Evolutionary conservation across 257 asterid genomes (phyloP).

Genomic region (Sherardia arvensis): DNA sequence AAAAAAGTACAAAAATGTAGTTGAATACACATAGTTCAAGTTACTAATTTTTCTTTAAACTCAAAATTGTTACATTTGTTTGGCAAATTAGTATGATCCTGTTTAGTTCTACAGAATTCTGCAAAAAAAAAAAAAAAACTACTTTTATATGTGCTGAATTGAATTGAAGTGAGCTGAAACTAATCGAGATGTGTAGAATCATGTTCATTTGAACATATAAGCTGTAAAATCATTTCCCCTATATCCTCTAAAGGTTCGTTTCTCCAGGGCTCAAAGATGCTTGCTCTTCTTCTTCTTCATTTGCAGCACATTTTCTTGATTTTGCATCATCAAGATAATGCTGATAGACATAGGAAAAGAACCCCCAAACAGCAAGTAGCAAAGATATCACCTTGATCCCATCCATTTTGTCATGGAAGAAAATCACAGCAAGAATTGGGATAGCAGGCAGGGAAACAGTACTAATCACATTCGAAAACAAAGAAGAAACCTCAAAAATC

Average conservation of each 20-base stretch:
- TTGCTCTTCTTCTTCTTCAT: neutral
- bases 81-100: no score
- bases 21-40: no score
- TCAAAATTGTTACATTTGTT: no score
- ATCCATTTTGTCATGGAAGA: slow-evolving; percentile 32
- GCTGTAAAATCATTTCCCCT: neutral
- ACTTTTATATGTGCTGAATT: no score
- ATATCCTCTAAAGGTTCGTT: neutral
- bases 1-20: no score
- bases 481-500: slow-evolving; percentile 31
- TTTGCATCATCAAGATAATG: slow-evolving; percentile 33
- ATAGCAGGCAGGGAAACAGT: slow-evolving; percentile 22
- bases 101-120: no score
- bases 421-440: slow-evolving; percentile 33
- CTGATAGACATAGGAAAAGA: slow-evolving; percentile 29
- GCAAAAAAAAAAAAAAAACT: no score
- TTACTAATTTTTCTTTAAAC: no score
- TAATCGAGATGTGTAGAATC: no score
- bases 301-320: slow-evolving; percentile 2
- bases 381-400: slow-evolving; percentile 28
- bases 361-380: slow-evolving; percentile 36
- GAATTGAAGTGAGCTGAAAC: no score
- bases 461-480: slow-evolving; percentile 30
- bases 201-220: neutral
- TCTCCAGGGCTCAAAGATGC: neutral